Conservation (phyloP, 306 rosid genomes). For the Cicer bijugum region DNA sequence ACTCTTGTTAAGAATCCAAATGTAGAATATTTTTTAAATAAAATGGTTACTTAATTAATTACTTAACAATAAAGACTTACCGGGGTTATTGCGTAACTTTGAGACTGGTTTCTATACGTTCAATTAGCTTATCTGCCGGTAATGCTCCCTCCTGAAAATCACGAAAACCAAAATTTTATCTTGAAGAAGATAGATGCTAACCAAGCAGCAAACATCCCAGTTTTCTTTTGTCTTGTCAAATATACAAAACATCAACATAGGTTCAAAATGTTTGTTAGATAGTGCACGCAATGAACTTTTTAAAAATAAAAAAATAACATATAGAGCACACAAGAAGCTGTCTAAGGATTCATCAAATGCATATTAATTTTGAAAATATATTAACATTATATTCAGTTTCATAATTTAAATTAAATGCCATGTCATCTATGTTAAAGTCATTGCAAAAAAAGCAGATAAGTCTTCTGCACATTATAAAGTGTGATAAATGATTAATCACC, state of each 20-base stretch:
- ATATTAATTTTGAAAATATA: slow-evolving; percentile 9
- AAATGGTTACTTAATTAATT: background rate
- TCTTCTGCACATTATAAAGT: slow-evolving; percentile 1
- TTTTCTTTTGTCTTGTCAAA: slow-evolving; percentile 29
- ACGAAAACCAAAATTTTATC: slow-evolving; percentile 10
- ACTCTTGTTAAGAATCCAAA: too few species aligned
- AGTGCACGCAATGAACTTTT: background rate
- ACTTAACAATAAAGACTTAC: slow-evolving; percentile 43
- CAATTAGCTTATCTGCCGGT: slow-evolving; percentile 68
- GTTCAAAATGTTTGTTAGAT: background rate
- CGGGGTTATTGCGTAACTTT: slow-evolving; percentile 63
- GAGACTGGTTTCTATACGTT: slow-evolving; percentile 72
- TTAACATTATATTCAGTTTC: slow-evolving; percentile 26
- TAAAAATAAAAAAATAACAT: slow-evolving; percentile 10
- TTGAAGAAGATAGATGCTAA: background rate
- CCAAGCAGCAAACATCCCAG: slow-evolving; percentile 12
- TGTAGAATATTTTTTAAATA: slow-evolving; percentile 1
- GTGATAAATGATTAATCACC: slow-evolving; percentile 14
- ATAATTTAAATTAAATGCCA: slow-evolving; percentile 22
- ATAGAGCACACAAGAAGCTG: slow-evolving; percentile 33
- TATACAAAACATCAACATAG: slow-evolving; percentile 23
- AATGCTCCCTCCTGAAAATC: slow-evolving; percentile 87
- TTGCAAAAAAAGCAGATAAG: slow-evolving; percentile 21
- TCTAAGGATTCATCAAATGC: background rate
- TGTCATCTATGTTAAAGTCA: slow-evolving; percentile 4